Base-by-base conservation (phyloP, 1,139 yeast genomes). In the Hansenula anomala region DNA sequence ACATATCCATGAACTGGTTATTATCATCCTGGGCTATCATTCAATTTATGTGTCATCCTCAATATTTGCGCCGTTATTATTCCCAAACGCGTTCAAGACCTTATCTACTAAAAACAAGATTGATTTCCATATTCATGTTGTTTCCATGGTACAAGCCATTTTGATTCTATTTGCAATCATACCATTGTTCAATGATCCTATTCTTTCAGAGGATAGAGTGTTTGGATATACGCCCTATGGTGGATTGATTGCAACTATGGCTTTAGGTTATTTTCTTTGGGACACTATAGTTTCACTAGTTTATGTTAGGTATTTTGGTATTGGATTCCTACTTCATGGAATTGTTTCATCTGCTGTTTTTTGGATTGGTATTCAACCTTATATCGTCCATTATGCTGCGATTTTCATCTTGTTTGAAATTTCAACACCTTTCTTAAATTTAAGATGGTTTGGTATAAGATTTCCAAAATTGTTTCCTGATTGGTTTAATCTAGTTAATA, bases 181-280 rank as follows among this genome's bases (percentile, higher is more conserved):
- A 31, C 92, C 92, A 0, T 65, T 80, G 58, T 78, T 83, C 64
- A 64, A 67, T 48, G 84, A 83, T 52, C 69, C 75, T 14, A 60
- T 63, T 36, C 59, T 76, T 24, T 64, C 67, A 42, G 56, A 59
- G 16, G 74, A 77, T 44, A 69, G 77, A 35, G 68, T 90, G n/a
- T 73, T 75, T 50, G 88, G 84, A 1, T 73, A 74, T 52, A 78
- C 84, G 24, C 87, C 90, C 4, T 88, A 84, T 55, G 78, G 83
- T 2, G 85, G 85, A 14, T 71, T 87, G 40, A 82, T 88, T 23
- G 65, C 78, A 29, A 69, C 94, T 3, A 65, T 80, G 58, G 90
- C 96, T 6, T 56, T 75, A 23, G 96, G 96, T 1, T 92, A 92
- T 66, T 92, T 92, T 58, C 51, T 87, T n/a, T 92, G 98, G 97